phyloP scores from a whole-genome alignment of 1,284 basidiomycete genomes.

The Hymenochaete sp. region DNA sequence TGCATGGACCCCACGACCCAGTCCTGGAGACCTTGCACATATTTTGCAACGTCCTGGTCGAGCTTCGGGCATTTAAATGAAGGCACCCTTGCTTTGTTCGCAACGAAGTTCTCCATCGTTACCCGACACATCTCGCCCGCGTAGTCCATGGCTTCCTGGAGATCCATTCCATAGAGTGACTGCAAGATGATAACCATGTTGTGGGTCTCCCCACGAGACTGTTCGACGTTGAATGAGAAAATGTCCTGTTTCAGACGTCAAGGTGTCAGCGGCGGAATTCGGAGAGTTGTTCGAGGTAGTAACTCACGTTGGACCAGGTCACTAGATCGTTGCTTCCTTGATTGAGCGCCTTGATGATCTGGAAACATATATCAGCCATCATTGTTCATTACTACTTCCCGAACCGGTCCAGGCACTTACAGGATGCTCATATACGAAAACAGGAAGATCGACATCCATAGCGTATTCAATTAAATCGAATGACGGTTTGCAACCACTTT shows the following conservation, averaged over 20 bases:
- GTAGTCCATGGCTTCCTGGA: constrained; percentile 35
- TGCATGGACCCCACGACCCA: constrained; percentile 35
- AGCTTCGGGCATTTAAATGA: constrained; percentile 30
- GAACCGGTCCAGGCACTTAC: constrained; percentile 9
- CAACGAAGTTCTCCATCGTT: constrained; percentile 31
- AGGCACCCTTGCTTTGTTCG: constrained; percentile 27
- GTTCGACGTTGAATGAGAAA: constrained; percentile 38
- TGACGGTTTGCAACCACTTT: constrained; percentile 31
- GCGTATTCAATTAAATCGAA: constrained; percentile 36
- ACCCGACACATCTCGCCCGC: constrained; percentile 32
- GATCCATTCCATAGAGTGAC: constrained; percentile 25
- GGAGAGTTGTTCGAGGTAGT: constrained; percentile 3
- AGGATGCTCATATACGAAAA: constrained; percentile 31
- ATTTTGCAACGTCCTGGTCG: constrained; percentile 29
- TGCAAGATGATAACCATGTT: constrained; percentile 34
- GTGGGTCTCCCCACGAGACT: constrained; percentile 35
- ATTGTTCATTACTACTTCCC: constrained; percentile 13
- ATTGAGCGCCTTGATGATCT: constrained; percentile 28
- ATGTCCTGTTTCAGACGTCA: constrained; percentile 28
- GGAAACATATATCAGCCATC: constrained; percentile 12
- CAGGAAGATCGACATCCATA: constrained; percentile 32
- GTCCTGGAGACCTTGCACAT: constrained; percentile 31
- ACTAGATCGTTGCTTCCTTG: constrained; percentile 35
- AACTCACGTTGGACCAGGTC: constrained; percentile 34
- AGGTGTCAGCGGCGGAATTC: neutral